Percentiles rank a stretch among this genome's conserved stretches.
phyloP scores from a whole-genome alignment of 371 early-diverging fungal species.

The Nematocida sp. region DNA sequence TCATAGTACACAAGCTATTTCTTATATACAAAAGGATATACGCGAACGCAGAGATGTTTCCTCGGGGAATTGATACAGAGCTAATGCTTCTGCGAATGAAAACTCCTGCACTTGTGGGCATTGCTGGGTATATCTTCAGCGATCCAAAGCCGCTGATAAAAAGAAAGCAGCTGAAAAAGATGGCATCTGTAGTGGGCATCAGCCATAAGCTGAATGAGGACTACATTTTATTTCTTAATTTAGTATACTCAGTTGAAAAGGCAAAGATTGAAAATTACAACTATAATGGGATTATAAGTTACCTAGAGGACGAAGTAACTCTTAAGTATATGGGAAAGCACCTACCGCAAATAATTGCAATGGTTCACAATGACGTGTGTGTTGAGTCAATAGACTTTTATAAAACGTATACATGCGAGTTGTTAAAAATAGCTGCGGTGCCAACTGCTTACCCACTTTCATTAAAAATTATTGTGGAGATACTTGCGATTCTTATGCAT shows the following conservation, averaged over 20 bases:
- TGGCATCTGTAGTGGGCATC: conserved; percentile 18
- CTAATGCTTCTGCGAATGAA: conserved; percentile 56
- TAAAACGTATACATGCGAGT: conserved; percentile 50
- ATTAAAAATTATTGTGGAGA: conserved; percentile 47
- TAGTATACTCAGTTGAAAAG: conserved; percentile 61
- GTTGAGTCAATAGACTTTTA: conserved; percentile 58
- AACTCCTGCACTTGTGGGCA: conserved; percentile 50
- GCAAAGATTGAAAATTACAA: conserved; percentile 65
- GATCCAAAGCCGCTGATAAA: conserved; percentile 56
- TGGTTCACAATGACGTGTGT: conserved; percentile 29
- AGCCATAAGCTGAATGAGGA: conserved; percentile 43
- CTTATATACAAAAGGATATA: conserved; percentile 57
- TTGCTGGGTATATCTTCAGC: conserved; percentile 60
- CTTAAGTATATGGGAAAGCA: conserved; percentile 59
- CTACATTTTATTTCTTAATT: conserved; percentile 52
- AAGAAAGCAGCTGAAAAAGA: conserved; percentile 13
- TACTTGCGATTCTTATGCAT: conserved; percentile 29
- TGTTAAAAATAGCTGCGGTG: conserved; percentile 49
- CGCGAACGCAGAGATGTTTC: conserved; percentile 44
- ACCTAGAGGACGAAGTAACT: conserved; percentile 65
- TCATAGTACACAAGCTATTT: conserved; percentile 54
- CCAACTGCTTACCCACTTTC: conserved; percentile 46
- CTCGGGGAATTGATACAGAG: conserved; percentile 51
- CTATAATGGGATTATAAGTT: conserved; percentile 63
- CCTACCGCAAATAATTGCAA: conserved; percentile 41